Conservation (phyloP, 169 alveolate species). For the Cystoisospora suis region DNA sequence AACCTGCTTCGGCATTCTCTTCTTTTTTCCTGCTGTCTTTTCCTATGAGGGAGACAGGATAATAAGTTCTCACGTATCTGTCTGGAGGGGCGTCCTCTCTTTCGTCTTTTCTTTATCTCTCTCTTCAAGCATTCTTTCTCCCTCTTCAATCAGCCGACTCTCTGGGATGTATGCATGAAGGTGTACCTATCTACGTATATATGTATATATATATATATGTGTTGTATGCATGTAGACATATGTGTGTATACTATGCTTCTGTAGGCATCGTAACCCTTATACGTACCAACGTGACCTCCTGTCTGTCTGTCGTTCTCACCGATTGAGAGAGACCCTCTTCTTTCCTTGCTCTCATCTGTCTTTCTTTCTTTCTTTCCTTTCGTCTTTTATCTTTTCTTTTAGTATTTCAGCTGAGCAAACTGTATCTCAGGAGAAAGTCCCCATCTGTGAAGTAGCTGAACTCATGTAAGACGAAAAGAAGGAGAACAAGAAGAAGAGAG, state of each 20-base stretch:
- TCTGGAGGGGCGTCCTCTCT: too few species aligned
- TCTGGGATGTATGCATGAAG: background rate
- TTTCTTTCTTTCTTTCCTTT: too few species aligned
- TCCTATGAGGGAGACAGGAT: too few species aligned
- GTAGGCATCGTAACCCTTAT: background rate
- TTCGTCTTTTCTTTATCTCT: background rate
- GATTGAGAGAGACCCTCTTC: background rate
- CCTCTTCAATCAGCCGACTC: background rate
- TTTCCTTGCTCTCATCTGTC: background rate
- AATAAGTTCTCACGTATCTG: too few species aligned
- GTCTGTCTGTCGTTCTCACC: background rate
- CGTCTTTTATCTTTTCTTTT: background rate
- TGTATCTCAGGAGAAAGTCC: background rate
- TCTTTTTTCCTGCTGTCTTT: too few species aligned
- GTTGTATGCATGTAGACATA: background rate
- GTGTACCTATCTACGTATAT: background rate
- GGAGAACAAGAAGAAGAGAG: too few species aligned
- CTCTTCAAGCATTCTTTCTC: background rate
- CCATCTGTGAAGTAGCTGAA: slow-evolving; percentile 31
- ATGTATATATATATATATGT: background rate
- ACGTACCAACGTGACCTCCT: background rate
- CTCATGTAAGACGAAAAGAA: slow-evolving; percentile 9
- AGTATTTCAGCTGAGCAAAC: background rate
- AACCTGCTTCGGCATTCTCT: too few species aligned
- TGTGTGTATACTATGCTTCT: too few species aligned